A percentile compares a stretch with the other conserved stretches of the same genome.
Conservation (phyloP, 2,329 filamentous ascomycete species). For the Orbilia blumenaviensis region DNA sequence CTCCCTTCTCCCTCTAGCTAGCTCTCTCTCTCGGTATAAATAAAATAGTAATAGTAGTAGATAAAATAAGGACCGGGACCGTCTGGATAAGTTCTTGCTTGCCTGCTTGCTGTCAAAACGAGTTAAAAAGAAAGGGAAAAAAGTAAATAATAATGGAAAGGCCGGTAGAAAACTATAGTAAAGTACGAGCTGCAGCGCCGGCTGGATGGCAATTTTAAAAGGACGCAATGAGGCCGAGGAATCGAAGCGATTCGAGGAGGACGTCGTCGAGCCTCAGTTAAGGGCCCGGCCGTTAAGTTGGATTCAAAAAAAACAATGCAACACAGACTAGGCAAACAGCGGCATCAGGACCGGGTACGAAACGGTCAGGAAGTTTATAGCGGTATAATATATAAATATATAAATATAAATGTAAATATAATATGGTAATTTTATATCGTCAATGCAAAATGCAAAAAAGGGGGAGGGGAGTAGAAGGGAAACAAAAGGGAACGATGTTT, state of each 20-base stretch:
- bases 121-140: background rate
- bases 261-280: background rate
- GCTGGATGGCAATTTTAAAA: background rate
- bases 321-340: slow-evolving; percentile 10
- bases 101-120: slow-evolving; percentile 5
- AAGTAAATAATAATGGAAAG: background rate
- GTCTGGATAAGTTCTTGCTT: background rate
- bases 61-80: slow-evolving; percentile 3
- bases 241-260: background rate
- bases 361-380: slow-evolving; percentile 6
- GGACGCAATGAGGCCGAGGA: background rate
- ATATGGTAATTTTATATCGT: background rate
- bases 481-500: slow-evolving; percentile 36
- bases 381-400: too few relatives aligned
- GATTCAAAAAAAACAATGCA: slow-evolving; percentile 9
- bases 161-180: background rate
- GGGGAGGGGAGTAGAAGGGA: slow-evolving; percentile 18
- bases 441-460: background rate
- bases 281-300: background rate
- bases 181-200: background rate
- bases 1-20: background rate
- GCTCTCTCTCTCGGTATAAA: slow-evolving; percentile 15
- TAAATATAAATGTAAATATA: too few relatives aligned
- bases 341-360: slow-evolving; percentile 7
- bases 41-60: background rate